phyloP scores from a whole-genome alignment of 2,329 filamentous ascomycete species.

The Penicillium occitanis region DNA sequence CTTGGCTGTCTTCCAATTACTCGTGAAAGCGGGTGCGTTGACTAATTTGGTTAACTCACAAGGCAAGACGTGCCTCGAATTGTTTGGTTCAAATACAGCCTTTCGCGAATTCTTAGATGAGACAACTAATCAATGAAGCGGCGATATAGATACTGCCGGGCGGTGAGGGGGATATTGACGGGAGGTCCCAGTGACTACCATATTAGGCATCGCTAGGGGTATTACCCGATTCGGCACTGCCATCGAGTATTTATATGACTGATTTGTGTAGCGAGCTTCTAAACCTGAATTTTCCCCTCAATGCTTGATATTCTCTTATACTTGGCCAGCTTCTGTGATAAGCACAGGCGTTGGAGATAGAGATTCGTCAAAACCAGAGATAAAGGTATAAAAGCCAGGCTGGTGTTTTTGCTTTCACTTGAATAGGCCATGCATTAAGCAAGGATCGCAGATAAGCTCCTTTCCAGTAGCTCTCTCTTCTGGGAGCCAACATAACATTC shows the following conservation, averaged over 20 bases:
- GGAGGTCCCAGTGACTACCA: no score
- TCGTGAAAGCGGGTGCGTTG: constrained; percentile 8
- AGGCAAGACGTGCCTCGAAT: constrained; percentile 5
- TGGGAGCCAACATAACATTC: constrained; percentile 9
- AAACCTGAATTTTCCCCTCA: no score
- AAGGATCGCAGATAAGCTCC: constrained; percentile 12
- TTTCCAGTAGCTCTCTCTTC: constrained; percentile 11
- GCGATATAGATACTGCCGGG: no score
- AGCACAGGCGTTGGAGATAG: neutral
- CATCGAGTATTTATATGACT: no score
- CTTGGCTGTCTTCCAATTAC: neutral
- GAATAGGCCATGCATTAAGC: constrained; percentile 24
- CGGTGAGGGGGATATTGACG: no score
- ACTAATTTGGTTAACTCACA: constrained; percentile 4
- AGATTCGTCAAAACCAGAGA: no score
- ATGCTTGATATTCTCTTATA: neutral
- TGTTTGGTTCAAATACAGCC: neutral
- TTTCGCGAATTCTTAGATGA: no score
- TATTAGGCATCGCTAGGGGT: no score
- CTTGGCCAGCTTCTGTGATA: neutral
- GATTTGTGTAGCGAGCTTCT: no score
- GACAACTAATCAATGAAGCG: no score
- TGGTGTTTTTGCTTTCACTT: neutral
- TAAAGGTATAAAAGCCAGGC: no score
- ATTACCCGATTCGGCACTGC: no score